Evolutionary conservation across 371 early-diverging fungal species (phyloP), one percentile per base, ranked within the genome.

Genomic region (Dinochytrium kinnereticum): DNA sequence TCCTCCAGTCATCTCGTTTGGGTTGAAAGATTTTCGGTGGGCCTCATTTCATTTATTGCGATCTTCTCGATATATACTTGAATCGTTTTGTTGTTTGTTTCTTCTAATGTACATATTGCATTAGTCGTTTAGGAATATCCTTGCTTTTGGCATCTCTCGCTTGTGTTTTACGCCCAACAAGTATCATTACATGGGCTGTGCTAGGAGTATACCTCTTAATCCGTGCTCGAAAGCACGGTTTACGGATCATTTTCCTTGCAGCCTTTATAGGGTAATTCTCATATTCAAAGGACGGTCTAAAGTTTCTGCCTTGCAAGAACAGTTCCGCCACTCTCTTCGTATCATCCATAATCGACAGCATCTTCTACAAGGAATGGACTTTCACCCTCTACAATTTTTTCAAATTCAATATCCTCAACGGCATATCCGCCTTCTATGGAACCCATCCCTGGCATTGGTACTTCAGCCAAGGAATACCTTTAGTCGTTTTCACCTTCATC

Each of bases 401-500:
- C 57, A 79, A 86, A 36, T 83, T 93, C 77, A 98, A 97, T 77
- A 88, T 98, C 13, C 68, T 90, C 19, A 59, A 78, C 15, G 89
- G 86, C 15, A 86, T 97, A 50, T 90, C 94, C 0, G 67, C 89
- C 0, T 95, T 96, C 83, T 98, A 97, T 75, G 98, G 98, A 59
- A 85, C 88, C 15, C 91, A 94, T 39, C 90, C 94, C 2, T 93
- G 92, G 88, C 92, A 96, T 73, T 98, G 94, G 93, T 96, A 98
- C 81, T 65, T 95, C 5, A 81, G 89, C 2, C 92, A 91, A 61
- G 95, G 94, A 19, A 34, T 95, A 15, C 96, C 97, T 0, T 80
- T 92, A 0, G 81, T 96, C 21, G 78, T 91, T 39, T 90, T 92
- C 0, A 91, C 93, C 10, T 85, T 92, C 73, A 72, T 95, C 5